Conservation (phyloP, 345 rosid genomes). For the Populus deltoides region DNA sequence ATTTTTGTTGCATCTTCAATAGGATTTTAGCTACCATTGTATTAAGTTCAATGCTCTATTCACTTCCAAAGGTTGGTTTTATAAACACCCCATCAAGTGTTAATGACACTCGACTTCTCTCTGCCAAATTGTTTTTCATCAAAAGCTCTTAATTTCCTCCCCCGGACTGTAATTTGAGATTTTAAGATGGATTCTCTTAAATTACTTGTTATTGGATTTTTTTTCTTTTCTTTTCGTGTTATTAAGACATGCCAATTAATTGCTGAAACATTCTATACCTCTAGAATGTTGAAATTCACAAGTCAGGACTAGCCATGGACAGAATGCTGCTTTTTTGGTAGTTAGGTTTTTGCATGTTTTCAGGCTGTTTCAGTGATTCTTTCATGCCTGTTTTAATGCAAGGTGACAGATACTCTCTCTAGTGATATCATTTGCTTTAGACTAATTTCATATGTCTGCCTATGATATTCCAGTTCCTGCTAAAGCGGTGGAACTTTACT, state of each 20-base stretch:
- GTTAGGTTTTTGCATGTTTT: neutral
- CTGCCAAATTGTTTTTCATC: neutral
- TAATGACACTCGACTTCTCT: neutral
- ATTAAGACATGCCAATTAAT: neutral
- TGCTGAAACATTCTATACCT: neutral
- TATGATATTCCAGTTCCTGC: constrained; percentile 59
- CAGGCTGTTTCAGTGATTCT: neutral
- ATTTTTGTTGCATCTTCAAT: too few relatives aligned
- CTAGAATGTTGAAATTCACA: neutral
- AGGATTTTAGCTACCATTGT: neutral
- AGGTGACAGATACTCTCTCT: neutral
- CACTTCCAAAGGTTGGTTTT: neutral
- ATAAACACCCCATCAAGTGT: neutral
- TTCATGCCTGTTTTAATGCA: neutral
- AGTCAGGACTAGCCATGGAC: neutral
- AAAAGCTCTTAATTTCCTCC: neutral
- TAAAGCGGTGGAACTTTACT: constrained; percentile 71
- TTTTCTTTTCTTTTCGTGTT: neutral
- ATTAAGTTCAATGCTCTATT: neutral
- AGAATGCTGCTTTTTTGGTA: neutral
- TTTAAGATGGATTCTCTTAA: neutral
- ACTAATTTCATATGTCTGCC: constrained; percentile 5
- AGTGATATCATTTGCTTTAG: neutral
- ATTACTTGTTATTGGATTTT: neutral
- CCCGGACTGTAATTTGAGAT: neutral